These are phyloP conservation scores for Nyctanthes arbortristis DNA, from an alignment of 257 asterid genomes.

Conservation along the genomic window DNA sequence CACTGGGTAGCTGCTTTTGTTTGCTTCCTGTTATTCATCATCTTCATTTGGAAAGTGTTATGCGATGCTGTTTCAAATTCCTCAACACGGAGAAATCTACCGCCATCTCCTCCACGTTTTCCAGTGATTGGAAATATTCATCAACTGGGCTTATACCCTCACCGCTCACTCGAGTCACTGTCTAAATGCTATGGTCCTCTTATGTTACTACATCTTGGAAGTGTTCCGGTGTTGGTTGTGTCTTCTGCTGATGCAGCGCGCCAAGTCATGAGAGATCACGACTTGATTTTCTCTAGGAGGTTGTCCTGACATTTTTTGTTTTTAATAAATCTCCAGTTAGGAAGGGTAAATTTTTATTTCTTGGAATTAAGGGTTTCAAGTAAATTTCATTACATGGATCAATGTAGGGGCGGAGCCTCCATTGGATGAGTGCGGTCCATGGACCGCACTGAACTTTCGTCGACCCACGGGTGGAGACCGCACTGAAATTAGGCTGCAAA, in stretches of 20 bases:
- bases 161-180: constrained; percentile 41
- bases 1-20: neutral
- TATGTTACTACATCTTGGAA: constrained; percentile 56
- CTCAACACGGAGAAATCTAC: constrained; percentile 12
- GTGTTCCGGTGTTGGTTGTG: constrained; percentile 38
- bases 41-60: neutral
- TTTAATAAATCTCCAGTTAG: too few relatives aligned
- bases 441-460: too few relatives aligned
- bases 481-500: too few relatives aligned
- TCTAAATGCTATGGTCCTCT: constrained; percentile 43
- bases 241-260: constrained; percentile 53
- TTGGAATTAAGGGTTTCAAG: too few relatives aligned
- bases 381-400: too few relatives aligned
- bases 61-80: neutral
- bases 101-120: constrained; percentile 53
- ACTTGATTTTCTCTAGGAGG: constrained; percentile 42
- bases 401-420: too few relatives aligned
- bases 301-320: neutral
- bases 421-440: too few relatives aligned
- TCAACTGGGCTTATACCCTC: constrained; percentile 38
- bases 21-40: neutral
- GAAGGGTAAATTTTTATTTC: too few relatives aligned
- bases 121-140: constrained; percentile 65
- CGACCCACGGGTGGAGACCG: too few relatives aligned
- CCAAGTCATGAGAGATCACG: constrained; percentile 52